Percentiles rank a stretch among this genome's conserved stretches.
Evolutionary conservation across 345 rosid species (phyloP).

Genomic region (Salix brachista): DNA sequence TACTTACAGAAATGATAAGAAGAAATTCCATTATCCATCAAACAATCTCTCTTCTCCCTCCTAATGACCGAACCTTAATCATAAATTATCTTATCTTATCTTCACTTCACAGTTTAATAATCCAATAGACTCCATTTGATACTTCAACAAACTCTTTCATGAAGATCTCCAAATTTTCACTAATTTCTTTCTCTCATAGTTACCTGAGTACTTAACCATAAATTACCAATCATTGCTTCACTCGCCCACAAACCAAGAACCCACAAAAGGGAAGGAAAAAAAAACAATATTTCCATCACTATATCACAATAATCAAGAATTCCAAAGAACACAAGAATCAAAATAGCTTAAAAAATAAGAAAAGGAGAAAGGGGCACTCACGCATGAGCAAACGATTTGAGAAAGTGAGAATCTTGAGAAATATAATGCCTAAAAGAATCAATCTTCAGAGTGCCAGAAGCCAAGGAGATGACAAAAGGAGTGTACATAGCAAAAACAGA

Average conservation of each 20-base stretch:
- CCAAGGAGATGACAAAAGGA: constrained; percentile 69
- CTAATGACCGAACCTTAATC: not conserved
- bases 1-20: not conserved
- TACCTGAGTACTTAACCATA: not conserved
- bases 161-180: not conserved
- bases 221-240: not conserved
- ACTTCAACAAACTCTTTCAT: not conserved
- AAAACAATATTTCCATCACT: not conserved
- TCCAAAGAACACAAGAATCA: not conserved
- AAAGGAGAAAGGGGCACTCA: constrained; percentile 32
- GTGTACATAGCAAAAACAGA: constrained; percentile 61
- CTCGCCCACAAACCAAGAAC: not conserved
- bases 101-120: not conserved
- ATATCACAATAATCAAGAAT: not conserved
- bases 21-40: not conserved
- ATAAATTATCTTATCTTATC: not conserved
- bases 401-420: constrained; percentile 80
- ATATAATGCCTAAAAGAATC: constrained; percentile 70
- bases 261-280: not conserved
- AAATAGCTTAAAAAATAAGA: not conserved
- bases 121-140: not conserved
- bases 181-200: not conserved
- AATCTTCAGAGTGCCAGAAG: constrained; percentile 71
- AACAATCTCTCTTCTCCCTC: not conserved
- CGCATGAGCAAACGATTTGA: constrained; percentile 88